Evolutionary conservation across 768 basidiomycete genomes (phyloP).

Genomic region (Suillus discolor): DNA sequence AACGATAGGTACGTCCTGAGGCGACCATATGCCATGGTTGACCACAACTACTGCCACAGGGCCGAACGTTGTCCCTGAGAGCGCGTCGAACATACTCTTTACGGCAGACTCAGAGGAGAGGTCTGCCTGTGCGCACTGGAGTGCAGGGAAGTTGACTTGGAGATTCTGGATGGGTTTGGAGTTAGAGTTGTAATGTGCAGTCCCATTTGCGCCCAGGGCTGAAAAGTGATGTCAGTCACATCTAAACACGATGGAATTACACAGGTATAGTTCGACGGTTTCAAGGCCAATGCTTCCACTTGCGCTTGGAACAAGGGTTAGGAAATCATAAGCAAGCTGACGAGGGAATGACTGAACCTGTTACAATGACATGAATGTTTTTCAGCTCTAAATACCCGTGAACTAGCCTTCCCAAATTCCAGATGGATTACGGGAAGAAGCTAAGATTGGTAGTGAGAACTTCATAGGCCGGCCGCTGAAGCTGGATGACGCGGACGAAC

Average conservation of each 20-base stretch:
- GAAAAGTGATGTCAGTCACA: constrained; percentile 7
- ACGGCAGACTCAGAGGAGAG: constrained; percentile 60
- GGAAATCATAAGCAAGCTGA: neutral
- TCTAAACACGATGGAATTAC: constrained; percentile 35
- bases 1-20: constrained; percentile 49
- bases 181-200: constrained; percentile 71
- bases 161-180: constrained; percentile 43
- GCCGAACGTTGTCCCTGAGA: constrained; percentile 40
- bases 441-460: constrained; percentile 64
- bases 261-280: constrained; percentile 57
- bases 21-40: constrained; percentile 60
- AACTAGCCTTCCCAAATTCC: constrained; percentile 67
- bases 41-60: constrained; percentile 61
- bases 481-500: constrained; percentile 86
- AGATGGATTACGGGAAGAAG: constrained; percentile 82
- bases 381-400: constrained; percentile 66
- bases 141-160: constrained; percentile 33
- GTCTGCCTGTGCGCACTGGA: constrained; percentile 53
- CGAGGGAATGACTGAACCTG: constrained; percentile 43
- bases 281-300: constrained; percentile 77
- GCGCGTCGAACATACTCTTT: constrained; percentile 45
- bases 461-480: constrained; percentile 82
- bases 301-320: constrained; percentile 47
- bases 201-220: constrained; percentile 74
- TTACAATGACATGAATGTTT: constrained; percentile 69